Evolutionary conservation across 306 rosid genomes (phyloP).

Genomic region (Quercus agrifolia): DNA sequence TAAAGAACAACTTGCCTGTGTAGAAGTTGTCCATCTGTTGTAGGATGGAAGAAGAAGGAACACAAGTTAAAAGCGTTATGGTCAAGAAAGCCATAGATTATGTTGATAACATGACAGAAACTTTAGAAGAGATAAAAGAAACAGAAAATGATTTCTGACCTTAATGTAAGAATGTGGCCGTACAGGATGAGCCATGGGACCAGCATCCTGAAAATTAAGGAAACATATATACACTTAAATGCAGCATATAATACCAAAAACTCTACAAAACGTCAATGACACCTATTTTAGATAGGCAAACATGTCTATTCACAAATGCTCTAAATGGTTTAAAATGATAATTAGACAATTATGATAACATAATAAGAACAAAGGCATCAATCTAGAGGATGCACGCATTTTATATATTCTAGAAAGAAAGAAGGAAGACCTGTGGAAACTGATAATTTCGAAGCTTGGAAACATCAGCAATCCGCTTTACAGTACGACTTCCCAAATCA

Average conservation of each 20-base stretch:
- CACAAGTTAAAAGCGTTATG: constrained; percentile 20
- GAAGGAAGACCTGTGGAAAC: constrained; percentile 84
- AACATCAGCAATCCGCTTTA: constrained; percentile 83
- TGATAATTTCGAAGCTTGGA: constrained; percentile 86
- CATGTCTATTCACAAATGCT: not conserved
- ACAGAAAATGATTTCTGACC: constrained; percentile 48
- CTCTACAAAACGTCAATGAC: not conserved
- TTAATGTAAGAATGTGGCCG: constrained; percentile 98
- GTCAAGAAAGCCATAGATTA: not conserved
- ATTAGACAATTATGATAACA: not conserved
- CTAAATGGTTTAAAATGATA: not conserved
- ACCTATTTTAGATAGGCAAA: not conserved
- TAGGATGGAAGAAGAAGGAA: constrained; percentile 23
- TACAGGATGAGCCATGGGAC: constrained; percentile 99
- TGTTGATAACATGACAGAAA: constrained; percentile 2
- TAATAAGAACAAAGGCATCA: not conserved
- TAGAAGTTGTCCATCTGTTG: constrained; percentile 99
- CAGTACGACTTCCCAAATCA: constrained; percentile 95
- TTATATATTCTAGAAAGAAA: not conserved
- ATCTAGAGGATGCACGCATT: constrained; percentile 4
- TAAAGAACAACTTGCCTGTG: constrained; percentile 61
- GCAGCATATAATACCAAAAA: constrained; percentile 10
- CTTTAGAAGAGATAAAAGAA: not conserved
- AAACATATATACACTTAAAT: constrained; percentile 6
- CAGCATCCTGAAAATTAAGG: constrained; percentile 72